Conservation (phyloP, 225 moss, liverwort and hornwort genomes). For the Straminergon stramineum region DNA sequence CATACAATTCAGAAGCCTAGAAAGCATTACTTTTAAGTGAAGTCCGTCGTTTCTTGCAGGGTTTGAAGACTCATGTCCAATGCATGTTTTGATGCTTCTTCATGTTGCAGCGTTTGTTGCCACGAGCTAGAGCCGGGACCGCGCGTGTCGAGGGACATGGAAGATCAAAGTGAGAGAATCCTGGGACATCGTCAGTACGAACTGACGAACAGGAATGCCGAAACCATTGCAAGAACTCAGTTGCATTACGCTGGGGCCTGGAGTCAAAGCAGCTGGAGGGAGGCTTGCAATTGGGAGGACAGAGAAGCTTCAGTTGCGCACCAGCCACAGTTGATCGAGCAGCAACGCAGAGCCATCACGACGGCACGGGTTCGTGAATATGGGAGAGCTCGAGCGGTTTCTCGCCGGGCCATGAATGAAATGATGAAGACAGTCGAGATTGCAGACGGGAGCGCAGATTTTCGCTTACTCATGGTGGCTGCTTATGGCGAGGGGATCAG, state of each 20-base stretch:
- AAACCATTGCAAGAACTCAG: not conserved
- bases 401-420: not conserved
- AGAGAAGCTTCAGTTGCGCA: not conserved
- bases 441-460: not conserved
- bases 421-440: not conserved
- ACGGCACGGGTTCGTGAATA: too few relatives aligned
- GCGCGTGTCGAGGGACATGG: not conserved
- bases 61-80: not conserved
- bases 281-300: not conserved
- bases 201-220: not conserved
- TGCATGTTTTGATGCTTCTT: not conserved
- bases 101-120: not conserved
- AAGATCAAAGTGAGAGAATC: not conserved
- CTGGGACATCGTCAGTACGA: not conserved
- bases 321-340: not conserved
- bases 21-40: not conserved
- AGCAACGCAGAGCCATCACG: too few relatives aligned
- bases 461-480: not conserved
- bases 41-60: not conserved
- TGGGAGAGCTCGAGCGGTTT: not conserved
- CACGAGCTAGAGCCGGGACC: too few relatives aligned
- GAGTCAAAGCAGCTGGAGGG: not conserved
- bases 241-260: too few relatives aligned
- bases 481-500: not conserved
- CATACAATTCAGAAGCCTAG: not conserved